Conservation (phyloP, 495 filamentous ascomycete species). For the Penicillium lagena region DNA sequence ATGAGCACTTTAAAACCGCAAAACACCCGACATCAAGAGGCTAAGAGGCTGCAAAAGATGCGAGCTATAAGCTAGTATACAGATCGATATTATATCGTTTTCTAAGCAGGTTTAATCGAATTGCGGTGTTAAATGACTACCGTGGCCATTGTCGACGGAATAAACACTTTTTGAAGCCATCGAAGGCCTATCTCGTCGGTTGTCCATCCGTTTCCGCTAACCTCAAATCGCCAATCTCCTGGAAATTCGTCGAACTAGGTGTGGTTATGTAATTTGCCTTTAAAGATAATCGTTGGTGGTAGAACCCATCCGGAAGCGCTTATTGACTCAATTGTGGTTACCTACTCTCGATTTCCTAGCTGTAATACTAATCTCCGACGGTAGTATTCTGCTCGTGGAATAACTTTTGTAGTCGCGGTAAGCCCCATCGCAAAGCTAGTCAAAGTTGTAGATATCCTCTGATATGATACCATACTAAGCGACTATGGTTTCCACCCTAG, state of each 20-base stretch:
- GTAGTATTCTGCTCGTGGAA: conserved; percentile 17
- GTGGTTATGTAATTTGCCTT: neutral
- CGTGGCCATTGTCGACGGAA: too few species aligned
- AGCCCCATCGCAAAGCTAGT: conserved; percentile 35
- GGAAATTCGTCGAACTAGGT: neutral
- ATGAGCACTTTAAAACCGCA: neutral
- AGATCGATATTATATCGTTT: neutral
- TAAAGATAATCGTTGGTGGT: conserved; percentile 19
- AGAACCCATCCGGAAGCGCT: conserved; percentile 10
- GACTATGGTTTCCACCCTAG: conserved; percentile 22
- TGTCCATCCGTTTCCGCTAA: too few species aligned
- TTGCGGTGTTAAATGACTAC: neutral
- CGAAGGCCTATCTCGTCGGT: too few species aligned
- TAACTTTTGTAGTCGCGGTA: conserved; percentile 11
- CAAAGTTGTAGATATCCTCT: conserved; percentile 40
- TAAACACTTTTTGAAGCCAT: too few species aligned
- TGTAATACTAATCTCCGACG: conserved; percentile 11
- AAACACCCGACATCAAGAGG: neutral
- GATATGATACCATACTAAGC: conserved; percentile 23
- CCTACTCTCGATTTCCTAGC: conserved; percentile 32
- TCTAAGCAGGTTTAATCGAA: neutral
- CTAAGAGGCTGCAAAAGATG: neutral
- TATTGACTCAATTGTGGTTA: conserved; percentile 26
- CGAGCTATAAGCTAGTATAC: neutral
- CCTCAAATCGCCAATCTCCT: too few species aligned